Conservation (phyloP, 805 yeast genomes). For the Komagataella mondaviorum region DNA sequence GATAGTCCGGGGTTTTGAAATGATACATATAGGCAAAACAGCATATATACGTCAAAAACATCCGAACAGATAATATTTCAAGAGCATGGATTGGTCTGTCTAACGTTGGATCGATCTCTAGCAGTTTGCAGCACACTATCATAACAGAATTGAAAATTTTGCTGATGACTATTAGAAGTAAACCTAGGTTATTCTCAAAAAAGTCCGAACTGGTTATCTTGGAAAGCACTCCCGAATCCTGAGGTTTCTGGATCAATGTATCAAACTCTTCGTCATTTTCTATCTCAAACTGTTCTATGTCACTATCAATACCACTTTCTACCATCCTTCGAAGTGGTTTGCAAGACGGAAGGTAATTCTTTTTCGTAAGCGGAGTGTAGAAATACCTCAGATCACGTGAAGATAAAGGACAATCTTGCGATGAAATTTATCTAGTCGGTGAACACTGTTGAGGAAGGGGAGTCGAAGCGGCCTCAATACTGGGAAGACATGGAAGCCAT, state of each 20-base stretch:
- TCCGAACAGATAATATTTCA: slow-evolving; percentile 66
- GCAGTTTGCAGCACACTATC: slow-evolving; percentile 64
- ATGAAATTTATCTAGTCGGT: too few species aligned
- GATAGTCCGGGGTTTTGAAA: slow-evolving; percentile 41
- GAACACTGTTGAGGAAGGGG: too few species aligned
- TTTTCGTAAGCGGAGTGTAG: neutral
- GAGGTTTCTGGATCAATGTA: neutral
- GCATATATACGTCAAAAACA: slow-evolving; percentile 54
- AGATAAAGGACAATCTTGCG: neutral
- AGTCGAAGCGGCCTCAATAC: too few species aligned
- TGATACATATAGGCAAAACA: slow-evolving; percentile 41
- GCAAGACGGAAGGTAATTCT: neutral
- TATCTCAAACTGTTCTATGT: neutral
- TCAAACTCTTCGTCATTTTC: neutral
- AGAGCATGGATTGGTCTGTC: slow-evolving; percentile 56
- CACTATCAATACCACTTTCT: neutral
- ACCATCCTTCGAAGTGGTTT: neutral
- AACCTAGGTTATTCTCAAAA: slow-evolving; percentile 34
- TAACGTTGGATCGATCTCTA: slow-evolving; percentile 51
- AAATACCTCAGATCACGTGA: neutral
- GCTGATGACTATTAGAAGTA: slow-evolving; percentile 40
- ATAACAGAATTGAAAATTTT: slow-evolving; percentile 68
- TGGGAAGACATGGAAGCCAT: too few species aligned
- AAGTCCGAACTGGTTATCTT: neutral
- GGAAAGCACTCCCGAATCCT: neutral